phyloP scores from a whole-genome alignment of 2,329 filamentous ascomycete genomes.

The Pseudogymnoascus sp. region DNA sequence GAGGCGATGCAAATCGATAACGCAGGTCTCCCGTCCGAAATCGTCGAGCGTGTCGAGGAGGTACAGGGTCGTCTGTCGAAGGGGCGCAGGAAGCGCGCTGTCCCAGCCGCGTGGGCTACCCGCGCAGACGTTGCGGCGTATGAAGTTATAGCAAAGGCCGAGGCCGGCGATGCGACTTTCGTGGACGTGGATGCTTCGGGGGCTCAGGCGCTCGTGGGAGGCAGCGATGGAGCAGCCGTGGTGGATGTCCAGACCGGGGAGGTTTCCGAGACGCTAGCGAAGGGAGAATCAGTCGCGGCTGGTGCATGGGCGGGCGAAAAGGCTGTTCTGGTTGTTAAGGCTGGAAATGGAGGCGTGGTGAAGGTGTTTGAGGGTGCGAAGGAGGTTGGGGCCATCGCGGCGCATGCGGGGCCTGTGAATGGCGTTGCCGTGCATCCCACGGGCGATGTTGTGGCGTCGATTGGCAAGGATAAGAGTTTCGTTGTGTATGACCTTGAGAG shows the following conservation, averaged over 20 bases:
- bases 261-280: slow-evolving; percentile 41
- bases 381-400: slow-evolving; percentile 63
- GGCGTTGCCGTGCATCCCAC: slow-evolving; percentile 76
- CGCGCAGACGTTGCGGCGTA: slow-evolving; percentile 61
- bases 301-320: slow-evolving; percentile 40
- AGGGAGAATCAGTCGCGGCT: slow-evolving; percentile 48
- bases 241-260: slow-evolving; percentile 18
- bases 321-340: slow-evolving; percentile 22
- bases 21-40: slow-evolving; percentile 63
- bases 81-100: slow-evolving; percentile 78
- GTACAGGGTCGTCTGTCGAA: slow-evolving; percentile 81
- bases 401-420: slow-evolving; percentile 76
- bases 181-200: slow-evolving; percentile 53
- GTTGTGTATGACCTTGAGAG: slow-evolving; percentile 74
- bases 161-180: slow-evolving; percentile 49
- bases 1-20: slow-evolving; percentile 93
- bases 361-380: slow-evolving; percentile 70
- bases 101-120: slow-evolving; percentile 80
- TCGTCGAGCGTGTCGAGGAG: slow-evolving; percentile 68
- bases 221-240: slow-evolving; percentile 60
- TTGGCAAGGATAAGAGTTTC: slow-evolving; percentile 87
- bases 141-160: slow-evolving; percentile 44
- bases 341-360: slow-evolving; percentile 47
- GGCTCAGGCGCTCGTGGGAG: slow-evolving; percentile 56
- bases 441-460: slow-evolving; percentile 75